A percentile compares a stretch with the other conserved stretches of the same genome.
Conservation (phyloP, 2,329 filamentous ascomycete species). For the Neofusicoccum parvum region DNA sequence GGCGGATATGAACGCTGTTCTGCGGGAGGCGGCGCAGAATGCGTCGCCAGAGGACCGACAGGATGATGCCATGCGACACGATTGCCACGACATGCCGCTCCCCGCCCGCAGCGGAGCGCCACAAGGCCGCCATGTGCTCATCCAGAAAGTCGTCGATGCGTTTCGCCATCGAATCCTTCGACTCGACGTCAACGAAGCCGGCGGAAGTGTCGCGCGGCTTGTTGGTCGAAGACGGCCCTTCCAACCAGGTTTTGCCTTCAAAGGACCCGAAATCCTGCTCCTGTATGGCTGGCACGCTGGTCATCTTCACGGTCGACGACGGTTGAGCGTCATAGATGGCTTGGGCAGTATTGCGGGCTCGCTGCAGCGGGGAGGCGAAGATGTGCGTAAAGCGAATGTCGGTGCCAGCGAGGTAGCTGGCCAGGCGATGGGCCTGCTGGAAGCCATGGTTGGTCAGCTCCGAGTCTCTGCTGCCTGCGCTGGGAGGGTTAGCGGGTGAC, state of each 20-base stretch:
- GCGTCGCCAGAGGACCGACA: slow-evolving; percentile 67
- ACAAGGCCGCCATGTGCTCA: slow-evolving; percentile 53
- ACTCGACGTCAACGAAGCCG: slow-evolving; percentile 64
- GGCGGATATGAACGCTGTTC: slow-evolving; percentile 47
- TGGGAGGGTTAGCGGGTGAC: slow-evolving; percentile 42
- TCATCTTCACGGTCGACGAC: background rate
- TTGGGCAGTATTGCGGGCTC: slow-evolving; percentile 72
- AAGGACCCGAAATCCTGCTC: slow-evolving; percentile 75
- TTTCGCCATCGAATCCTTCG: slow-evolving; percentile 64
- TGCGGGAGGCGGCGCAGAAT: slow-evolving; percentile 60
- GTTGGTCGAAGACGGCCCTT: slow-evolving; percentile 44
- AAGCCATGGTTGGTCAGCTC: slow-evolving; percentile 79
- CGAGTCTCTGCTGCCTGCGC: slow-evolving; percentile 80
- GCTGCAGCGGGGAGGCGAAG: slow-evolving; percentile 76
- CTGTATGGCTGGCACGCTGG: slow-evolving; percentile 48
- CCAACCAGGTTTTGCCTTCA: slow-evolving; percentile 64
- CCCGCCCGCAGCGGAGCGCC: slow-evolving; percentile 5
- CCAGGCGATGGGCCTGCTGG: slow-evolving; percentile 75
- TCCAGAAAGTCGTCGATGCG: slow-evolving; percentile 70
- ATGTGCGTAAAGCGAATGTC: slow-evolving; percentile 68
- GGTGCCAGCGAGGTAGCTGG: slow-evolving; percentile 64
- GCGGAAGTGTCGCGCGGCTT: slow-evolving; percentile 27
- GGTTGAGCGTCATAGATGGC: slow-evolving; percentile 62
- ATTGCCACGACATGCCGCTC: slow-evolving; percentile 58
- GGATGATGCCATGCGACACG: slow-evolving; percentile 81